phyloP scores from a whole-genome alignment of 1,284 basidiomycete species.

The Bjerkandera adusta region DNA sequence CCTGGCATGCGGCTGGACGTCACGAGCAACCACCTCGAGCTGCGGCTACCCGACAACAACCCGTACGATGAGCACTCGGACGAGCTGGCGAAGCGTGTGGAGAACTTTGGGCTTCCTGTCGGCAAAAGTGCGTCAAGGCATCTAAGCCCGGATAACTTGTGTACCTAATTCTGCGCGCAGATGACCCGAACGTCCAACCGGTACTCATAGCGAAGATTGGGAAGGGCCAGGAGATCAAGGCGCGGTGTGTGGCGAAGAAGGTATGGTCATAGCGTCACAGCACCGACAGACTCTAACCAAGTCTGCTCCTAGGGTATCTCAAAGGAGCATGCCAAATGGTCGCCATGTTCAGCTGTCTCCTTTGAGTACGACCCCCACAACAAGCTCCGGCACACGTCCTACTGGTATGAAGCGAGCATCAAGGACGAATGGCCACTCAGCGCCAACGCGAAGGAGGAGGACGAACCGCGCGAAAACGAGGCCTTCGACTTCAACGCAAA shows the following conservation, averaged over 20 bases:
- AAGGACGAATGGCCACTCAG: constrained; percentile 83
- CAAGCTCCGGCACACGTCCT: constrained; percentile 91
- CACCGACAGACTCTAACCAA: not conserved
- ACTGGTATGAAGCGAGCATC: constrained; percentile 90
- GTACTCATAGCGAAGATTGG: constrained; percentile 92
- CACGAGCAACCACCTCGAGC: constrained; percentile 76
- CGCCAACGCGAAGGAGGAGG: constrained; percentile 81
- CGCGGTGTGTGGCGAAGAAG: constrained; percentile 93
- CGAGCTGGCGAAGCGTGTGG: constrained; percentile 69
- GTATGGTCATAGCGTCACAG: constrained; percentile 35
- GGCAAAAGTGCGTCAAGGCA: constrained; percentile 64
- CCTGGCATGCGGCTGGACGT: constrained; percentile 73
- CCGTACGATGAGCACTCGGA: constrained; percentile 50
- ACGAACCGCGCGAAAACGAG: constrained; percentile 74
- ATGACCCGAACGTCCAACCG: constrained; percentile 59
- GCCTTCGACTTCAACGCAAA: constrained; percentile 86
- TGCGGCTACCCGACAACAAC: constrained; percentile 39
- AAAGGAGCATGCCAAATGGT: constrained; percentile 99
- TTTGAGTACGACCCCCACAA: constrained; percentile 99
- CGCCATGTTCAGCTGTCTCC: constrained; percentile 90
- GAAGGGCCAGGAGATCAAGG: constrained; percentile 89
- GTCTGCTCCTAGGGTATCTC: constrained; percentile 84
- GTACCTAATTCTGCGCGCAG: constrained; percentile 33
- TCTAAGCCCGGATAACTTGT: not conserved
- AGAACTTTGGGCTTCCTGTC: constrained; percentile 83